A percentile compares a stretch with the other conserved stretches of the same genome.
phyloP scores from a whole-genome alignment of 1,284 basidiomycete species.

The Fomitopsis palustris region DNA sequence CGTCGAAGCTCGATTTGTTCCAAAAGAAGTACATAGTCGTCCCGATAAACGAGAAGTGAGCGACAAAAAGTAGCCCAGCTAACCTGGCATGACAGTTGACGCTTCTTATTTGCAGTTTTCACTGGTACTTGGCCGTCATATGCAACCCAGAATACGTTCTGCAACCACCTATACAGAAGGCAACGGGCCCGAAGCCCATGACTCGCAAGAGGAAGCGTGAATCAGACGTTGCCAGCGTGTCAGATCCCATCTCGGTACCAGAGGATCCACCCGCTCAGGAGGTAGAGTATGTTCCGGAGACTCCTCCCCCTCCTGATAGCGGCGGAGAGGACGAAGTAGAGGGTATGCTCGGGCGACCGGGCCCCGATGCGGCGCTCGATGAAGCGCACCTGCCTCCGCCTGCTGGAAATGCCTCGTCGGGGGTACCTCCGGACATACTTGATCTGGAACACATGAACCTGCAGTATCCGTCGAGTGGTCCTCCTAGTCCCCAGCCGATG shows the following conservation, averaged over 20 bases:
- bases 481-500: conserved; percentile 12
- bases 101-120: conserved; percentile 51
- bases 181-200: conserved; percentile 19
- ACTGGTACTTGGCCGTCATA: conserved; percentile 98
- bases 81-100: neutral
- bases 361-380: conserved; percentile 23
- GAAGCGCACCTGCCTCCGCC: conserved; percentile 8
- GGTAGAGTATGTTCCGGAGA: conserved; percentile 10
- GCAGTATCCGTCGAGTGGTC: conserved; percentile 13
- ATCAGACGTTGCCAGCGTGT: conserved; percentile 5
- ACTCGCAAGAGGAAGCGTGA: conserved; percentile 31
- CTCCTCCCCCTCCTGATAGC: conserved; percentile 12
- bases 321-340: conserved; percentile 25
- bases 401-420: conserved; percentile 1
- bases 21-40: conserved; percentile 90
- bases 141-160: conserved; percentile 74
- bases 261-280: neutral
- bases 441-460: conserved; percentile 9
- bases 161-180: conserved; percentile 34
- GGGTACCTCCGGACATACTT: neutral
- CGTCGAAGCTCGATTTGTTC: conserved; percentile 84
- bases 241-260: neutral
- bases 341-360: conserved; percentile 15
- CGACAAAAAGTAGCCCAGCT: conserved; percentile 7
- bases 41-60: conserved; percentile 95